phyloP scores from a whole-genome alignment of 2,329 filamentous ascomycete species.

The Aspergillus flavus region DNA sequence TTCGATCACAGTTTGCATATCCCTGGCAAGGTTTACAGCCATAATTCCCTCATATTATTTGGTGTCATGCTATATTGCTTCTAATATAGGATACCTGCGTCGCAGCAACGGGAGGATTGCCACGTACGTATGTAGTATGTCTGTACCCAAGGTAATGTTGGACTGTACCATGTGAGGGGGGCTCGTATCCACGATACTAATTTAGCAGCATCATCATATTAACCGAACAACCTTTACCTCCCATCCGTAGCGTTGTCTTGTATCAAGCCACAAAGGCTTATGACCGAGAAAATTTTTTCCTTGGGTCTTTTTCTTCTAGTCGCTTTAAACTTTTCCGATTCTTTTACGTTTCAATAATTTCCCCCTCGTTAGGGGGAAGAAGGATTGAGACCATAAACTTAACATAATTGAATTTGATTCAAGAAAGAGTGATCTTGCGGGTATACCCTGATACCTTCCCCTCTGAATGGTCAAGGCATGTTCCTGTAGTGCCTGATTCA shows the following conservation, averaged over 20 bases:
- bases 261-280: conserved; percentile 5
- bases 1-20: background rate
- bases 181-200: background rate
- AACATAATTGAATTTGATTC: background rate
- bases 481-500: background rate
- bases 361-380: background rate
- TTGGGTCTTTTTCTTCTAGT: background rate
- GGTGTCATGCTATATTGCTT: background rate
- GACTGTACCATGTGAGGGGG: background rate
- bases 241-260: background rate
- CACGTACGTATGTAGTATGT: background rate
- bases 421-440: background rate
- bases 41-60: background rate
- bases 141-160: no score
- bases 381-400: background rate
- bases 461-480: background rate
- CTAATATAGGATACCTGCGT: background rate
- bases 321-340: background rate
- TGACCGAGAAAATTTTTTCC: background rate
- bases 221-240: background rate
- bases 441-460: background rate
- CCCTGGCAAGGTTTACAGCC: background rate
- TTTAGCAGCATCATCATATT: background rate
- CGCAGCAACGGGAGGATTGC: background rate
- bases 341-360: background rate